phyloP scores from a whole-genome alignment of 257 asterid genomes.

The Cynanchum wilfordii region DNA sequence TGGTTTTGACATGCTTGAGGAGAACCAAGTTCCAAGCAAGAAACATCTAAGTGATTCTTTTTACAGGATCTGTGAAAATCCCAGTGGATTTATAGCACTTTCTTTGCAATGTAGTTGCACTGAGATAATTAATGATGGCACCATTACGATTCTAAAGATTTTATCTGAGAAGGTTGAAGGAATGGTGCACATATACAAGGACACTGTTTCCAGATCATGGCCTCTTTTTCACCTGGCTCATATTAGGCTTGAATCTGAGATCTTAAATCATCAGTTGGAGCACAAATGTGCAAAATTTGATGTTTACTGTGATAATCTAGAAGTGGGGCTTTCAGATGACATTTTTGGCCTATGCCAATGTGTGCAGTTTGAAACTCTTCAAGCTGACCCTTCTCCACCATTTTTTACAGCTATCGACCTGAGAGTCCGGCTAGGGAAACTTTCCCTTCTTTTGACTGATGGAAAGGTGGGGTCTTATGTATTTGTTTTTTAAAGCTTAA shows the following conservation, averaged over 20 bases:
- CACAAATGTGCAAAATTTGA: conserved; percentile 35
- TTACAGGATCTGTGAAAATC: conserved; percentile 33
- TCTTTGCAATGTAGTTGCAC: conserved; percentile 43
- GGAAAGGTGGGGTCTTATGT: conserved; percentile 52
- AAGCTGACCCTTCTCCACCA: conserved; percentile 40
- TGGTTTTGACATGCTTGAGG: conserved; percentile 29
- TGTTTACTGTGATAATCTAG: conserved; percentile 53
- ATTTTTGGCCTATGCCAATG: conserved; percentile 46
- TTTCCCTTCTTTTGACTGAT: conserved; percentile 69
- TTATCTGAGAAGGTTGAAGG: conserved; percentile 53
- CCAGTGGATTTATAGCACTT: conserved; percentile 49
- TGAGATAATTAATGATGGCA: conserved; percentile 50
- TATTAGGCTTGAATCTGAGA: conserved; percentile 53
- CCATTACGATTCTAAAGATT: conserved; percentile 39
- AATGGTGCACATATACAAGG: conserved; percentile 42
- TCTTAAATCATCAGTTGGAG: conserved; percentile 35
- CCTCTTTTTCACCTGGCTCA: conserved; percentile 69
- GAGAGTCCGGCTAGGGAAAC: conserved; percentile 49
- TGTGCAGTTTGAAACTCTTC: conserved; percentile 47
- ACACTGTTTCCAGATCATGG: conserved; percentile 43
- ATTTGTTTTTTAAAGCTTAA: neutral
- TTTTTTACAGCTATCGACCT: conserved; percentile 44
- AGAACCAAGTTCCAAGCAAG: conserved; percentile 23
- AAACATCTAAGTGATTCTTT: conserved; percentile 31
- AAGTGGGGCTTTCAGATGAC: conserved; percentile 66